These are phyloP conservation scores for Vanrija sp. DNA, from an alignment of 1,284 basidiomycete species.

Conservation along the genomic window DNA sequence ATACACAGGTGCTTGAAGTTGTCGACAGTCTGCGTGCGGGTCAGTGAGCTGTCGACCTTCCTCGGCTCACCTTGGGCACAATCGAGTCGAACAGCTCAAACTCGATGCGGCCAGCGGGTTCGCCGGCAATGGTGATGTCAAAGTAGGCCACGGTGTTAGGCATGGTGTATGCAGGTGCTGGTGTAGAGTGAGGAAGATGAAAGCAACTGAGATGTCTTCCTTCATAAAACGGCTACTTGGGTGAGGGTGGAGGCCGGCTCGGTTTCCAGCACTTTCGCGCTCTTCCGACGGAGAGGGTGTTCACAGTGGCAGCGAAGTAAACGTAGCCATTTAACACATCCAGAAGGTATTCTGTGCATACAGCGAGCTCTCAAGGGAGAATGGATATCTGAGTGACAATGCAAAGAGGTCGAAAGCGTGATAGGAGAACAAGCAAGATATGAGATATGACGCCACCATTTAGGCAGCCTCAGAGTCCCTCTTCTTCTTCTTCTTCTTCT, in stretches of 20 bases:
- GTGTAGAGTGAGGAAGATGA: neutral
- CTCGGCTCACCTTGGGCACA: constrained; percentile 49
- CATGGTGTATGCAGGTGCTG: constrained; percentile 18
- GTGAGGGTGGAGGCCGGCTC: neutral
- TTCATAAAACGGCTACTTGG: neutral
- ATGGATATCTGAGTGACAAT: constrained; percentile 8
- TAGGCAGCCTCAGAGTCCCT: constrained; percentile 43
- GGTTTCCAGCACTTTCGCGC: constrained; percentile 3
- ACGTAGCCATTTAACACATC: neutral
- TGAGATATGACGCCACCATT: neutral
- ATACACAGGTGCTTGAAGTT: constrained; percentile 92
- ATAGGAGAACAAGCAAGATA: neutral
- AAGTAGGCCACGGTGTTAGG: constrained; percentile 59
- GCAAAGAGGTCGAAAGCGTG: constrained; percentile 4
- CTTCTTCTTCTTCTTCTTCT: constrained; percentile 67
- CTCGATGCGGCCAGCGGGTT: constrained; percentile 63
- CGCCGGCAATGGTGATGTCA: constrained; percentile 65
- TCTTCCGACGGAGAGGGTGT: too few relatives aligned
- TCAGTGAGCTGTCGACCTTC: constrained; percentile 2
- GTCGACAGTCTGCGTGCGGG: constrained; percentile 58
- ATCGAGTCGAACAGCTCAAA: constrained; percentile 76
- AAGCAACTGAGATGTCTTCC: neutral
- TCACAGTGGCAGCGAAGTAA: neutral
- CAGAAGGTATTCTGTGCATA: constrained; percentile 8
- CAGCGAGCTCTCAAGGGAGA: neutral